A percentile compares a stretch with the other conserved stretches of the same genome.
Evolutionary conservation across 768 basidiomycete species (phyloP).

Genomic region (Xanthoconium stramineum): DNA sequence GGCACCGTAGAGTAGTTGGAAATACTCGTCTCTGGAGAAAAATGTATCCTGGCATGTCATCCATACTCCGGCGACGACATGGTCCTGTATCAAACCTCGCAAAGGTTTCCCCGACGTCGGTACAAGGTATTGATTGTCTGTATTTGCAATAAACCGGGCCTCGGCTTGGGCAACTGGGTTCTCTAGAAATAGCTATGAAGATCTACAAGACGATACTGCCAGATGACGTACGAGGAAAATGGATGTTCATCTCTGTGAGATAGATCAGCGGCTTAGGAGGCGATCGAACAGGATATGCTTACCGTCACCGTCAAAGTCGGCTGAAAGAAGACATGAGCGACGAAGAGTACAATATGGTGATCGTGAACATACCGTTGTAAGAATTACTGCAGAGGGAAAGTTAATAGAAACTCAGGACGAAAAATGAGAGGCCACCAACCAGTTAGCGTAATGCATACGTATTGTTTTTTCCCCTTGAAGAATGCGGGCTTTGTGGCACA

Average conservation of each 20-base stretch:
- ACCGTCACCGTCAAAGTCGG: conserved; percentile 94
- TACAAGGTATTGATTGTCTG: conserved; percentile 98
- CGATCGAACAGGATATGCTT: conserved; percentile 20
- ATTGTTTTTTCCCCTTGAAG: conserved; percentile 97
- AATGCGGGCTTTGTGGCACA: conserved; percentile 92
- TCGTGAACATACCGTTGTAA: conserved; percentile 72
- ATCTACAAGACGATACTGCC: neutral
- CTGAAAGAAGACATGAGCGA: conserved; percentile 25
- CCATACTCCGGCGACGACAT: conserved; percentile 98
- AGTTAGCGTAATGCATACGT: conserved; percentile 99
- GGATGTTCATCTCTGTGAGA: conserved; percentile 93
- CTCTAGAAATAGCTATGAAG: conserved; percentile 46
- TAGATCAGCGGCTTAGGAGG: conserved; percentile 1
- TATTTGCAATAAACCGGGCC: conserved; percentile 92
- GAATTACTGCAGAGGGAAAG: conserved; percentile 66
- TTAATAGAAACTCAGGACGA: conserved; percentile 11
- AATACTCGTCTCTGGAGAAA: conserved; percentile 94
- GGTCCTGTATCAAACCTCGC: conserved; percentile 97
- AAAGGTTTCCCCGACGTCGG: conserved; percentile 98
- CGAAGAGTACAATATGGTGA: neutral
- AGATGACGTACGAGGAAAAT: conserved; percentile 84
- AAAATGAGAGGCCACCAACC: conserved; percentile 49
- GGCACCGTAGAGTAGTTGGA: conserved; percentile 93
- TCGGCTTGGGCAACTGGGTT: conserved; percentile 95
- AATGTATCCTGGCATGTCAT: conserved; percentile 96